Evolutionary conservation across 176 grass and related monocot genomes (phyloP).

Genomic region (Alopecurus myosuroides): DNA sequence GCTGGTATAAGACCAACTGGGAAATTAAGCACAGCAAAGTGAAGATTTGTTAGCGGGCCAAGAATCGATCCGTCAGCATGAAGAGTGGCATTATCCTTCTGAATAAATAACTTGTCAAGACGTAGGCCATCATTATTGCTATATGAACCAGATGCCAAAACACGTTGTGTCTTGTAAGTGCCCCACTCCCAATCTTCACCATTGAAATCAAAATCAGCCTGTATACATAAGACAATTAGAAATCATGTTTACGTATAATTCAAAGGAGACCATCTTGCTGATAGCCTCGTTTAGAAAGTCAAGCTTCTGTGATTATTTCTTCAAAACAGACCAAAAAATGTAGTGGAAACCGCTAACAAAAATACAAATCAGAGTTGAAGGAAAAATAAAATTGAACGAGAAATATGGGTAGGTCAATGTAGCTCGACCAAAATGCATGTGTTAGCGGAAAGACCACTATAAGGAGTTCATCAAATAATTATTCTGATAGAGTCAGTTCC

Average conservation of each 20-base stretch:
- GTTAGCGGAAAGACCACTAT: slow-evolving; percentile 22
- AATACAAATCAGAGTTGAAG: not conserved
- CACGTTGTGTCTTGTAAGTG: slow-evolving; percentile 81
- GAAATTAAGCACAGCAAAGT: slow-evolving; percentile 98
- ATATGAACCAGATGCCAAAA: slow-evolving; percentile 78
- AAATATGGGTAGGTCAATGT: not conserved
- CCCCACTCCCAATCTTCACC: slow-evolving; percentile 99
- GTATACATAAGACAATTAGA: slow-evolving; percentile 15
- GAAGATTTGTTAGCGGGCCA: slow-evolving; percentile 93
- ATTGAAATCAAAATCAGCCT: slow-evolving; percentile 97
- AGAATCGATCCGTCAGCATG: slow-evolving; percentile 95
- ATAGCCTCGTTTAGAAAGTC: not conserved
- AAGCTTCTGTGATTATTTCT: slow-evolving; percentile 7
- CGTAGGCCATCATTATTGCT: slow-evolving; percentile 92
- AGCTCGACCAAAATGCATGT: slow-evolving; percentile 22
- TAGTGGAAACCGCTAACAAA: not conserved
- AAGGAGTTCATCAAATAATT: not conserved
- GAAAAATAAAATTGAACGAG: slow-evolving; percentile 9
- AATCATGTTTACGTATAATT: slow-evolving; percentile 15
- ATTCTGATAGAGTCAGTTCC: not conserved
- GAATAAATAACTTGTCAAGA: slow-evolving; percentile 95
- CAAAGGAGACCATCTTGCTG: not conserved
- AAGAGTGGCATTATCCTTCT: slow-evolving; percentile 98
- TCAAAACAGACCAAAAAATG: slow-evolving; percentile 6
- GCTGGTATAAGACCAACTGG: slow-evolving; percentile 91